Percentiles rank a stretch among this genome's conserved stretches.
These are phyloP conservation scores for Toxoplasma gondii DNA, from an alignment of 169 alveolate species.

Conservation along the genomic window DNA sequence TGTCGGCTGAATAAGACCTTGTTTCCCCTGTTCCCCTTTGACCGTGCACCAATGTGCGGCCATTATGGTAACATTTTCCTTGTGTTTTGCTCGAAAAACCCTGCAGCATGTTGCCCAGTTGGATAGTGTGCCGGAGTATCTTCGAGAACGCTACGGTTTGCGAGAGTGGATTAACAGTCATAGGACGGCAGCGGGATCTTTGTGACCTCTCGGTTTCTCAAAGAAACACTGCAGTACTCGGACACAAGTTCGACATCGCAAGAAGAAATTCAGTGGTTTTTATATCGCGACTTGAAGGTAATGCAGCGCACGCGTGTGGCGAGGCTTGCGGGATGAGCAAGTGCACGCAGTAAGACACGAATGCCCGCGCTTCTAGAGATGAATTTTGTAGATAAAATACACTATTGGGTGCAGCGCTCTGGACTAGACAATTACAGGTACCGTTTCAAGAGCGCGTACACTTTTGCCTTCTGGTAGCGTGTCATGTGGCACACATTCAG, in stretches of 20 bases:
- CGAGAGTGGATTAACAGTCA: slow-evolving; percentile 23
- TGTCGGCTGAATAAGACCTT: no score
- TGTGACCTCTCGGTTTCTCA: neutral
- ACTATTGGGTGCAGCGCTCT: no score
- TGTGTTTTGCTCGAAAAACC: neutral
- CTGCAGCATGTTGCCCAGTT: neutral
- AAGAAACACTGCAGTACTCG: neutral
- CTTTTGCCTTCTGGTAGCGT: no score
- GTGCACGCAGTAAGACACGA: no score
- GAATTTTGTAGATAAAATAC: no score
- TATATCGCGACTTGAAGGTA: neutral
- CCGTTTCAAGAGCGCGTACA: no score
- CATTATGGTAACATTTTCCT: no score
- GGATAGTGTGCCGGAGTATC: neutral
- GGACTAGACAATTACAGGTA: no score
- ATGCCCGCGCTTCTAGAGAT: no score
- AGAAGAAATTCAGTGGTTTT: neutral
- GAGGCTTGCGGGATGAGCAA: neutral
- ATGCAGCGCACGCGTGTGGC: neutral
- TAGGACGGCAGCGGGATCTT: neutral
- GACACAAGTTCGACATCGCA: neutral
- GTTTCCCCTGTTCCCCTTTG: no score
- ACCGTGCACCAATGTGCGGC: no score
- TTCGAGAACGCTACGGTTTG: slow-evolving; percentile 13
- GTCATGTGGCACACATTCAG: no score